Percentiles rank a stretch among this genome's conserved stretches.
These are phyloP conservation scores for Fonsecaea multimorphosa DNA, from an alignment of 2,329 filamentous ascomycete genomes.

Conservation along the genomic window DNA sequence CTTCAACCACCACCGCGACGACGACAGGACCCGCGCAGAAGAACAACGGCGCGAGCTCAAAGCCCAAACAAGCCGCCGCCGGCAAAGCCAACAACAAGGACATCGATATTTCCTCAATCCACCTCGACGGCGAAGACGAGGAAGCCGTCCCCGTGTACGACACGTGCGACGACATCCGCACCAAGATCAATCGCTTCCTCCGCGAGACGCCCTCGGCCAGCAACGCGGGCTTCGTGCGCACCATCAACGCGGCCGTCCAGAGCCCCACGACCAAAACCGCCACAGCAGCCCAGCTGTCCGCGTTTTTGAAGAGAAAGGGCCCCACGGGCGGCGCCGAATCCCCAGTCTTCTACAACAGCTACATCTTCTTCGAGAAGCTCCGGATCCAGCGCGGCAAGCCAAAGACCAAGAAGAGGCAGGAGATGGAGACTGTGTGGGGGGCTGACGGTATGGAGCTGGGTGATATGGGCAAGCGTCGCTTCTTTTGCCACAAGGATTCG, in stretches of 20 bases:
- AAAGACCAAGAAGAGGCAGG: constrained; percentile 58
- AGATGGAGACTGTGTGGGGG: constrained; percentile 57
- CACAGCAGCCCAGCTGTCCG: constrained; percentile 52
- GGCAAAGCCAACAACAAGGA: constrained; percentile 22
- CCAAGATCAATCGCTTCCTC: constrained; percentile 62
- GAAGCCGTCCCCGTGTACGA: constrained; percentile 60
- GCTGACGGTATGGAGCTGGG: constrained; percentile 15
- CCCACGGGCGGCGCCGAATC: constrained; percentile 56
- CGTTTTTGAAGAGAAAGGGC: constrained; percentile 60
- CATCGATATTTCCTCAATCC: constrained; percentile 51
- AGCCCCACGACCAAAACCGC: constrained; percentile 41
- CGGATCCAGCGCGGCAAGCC: constrained; percentile 58
- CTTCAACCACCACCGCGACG: constrained; percentile 1
- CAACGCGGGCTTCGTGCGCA: constrained; percentile 59
- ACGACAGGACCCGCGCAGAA: background rate
- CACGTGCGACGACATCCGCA: constrained; percentile 63
- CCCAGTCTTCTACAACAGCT: constrained; percentile 60
- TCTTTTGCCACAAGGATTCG: background rate
- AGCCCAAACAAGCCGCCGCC: constrained; percentile 42
- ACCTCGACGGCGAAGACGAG: constrained; percentile 56
- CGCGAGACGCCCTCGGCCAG: constrained; percentile 50
- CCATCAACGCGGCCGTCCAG: constrained; percentile 54
- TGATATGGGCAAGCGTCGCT: background rate
- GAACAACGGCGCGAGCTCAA: background rate
- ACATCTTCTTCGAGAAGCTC: constrained; percentile 67